Base-by-base conservation (phyloP, 164 flowering plant species). In the Dillenia turbinata region DNA sequence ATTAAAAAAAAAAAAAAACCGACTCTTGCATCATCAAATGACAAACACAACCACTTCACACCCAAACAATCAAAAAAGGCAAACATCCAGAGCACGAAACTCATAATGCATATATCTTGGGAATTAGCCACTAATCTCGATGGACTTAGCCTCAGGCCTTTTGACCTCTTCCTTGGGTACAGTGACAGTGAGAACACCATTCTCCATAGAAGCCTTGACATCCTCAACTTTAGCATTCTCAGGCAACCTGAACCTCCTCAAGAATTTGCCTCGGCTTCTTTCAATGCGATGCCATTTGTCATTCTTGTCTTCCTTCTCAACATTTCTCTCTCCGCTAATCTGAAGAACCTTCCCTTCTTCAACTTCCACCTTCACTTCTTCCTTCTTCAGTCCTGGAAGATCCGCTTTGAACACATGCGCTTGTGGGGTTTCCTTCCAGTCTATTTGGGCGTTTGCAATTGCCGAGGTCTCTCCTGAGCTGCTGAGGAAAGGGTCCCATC, bases 371-470 rank as follows among this genome's bases (percentile, higher is more conserved):
- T 72, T 73, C 63, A 75, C 75, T 56, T 75, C 75, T 26, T 75
- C 81, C 64, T 75, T 78, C 54, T 62, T 78, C 12, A 78, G 12
- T 15, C 81, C 82, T 10, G 82, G 82, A 0, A 79, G 57, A 15
- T 79, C 78, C 6, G 72, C 79, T 44, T 69, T 79, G 77, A 76
- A 76, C 13, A 79, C 59, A 47, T 79, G 83, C 1, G 76, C 76
- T 47, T 71, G 70, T 5, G 72, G 72, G 22, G 80, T 79, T 49
- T 79, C 80, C 60, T 71, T 76, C 82, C 80, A 79, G 14, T 79
- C 82, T 8, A 77, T 59, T 7, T 56, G 53, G 1, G 74, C 49
- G 53, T 59, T 56, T 4, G 62, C 75, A 10, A 75, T 53, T 10
- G 66, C 55, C 9, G 78, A 15, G 1, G 63, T 53, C 44, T 75